These are phyloP conservation scores for Nepenthes alata DNA, from an alignment of 179 eudicot species.

Conservation along the genomic window DNA sequence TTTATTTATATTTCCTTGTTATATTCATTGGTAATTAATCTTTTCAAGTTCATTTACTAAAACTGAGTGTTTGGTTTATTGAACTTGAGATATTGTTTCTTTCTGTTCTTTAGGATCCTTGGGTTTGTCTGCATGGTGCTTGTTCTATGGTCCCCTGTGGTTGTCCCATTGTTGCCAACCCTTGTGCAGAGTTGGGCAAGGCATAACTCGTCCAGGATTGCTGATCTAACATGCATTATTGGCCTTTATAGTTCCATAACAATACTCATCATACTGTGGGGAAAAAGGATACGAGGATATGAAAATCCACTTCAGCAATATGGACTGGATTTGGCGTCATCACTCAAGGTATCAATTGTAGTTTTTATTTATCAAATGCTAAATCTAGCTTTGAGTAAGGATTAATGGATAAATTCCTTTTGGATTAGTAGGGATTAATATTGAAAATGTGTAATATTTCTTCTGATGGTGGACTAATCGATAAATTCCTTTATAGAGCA, in stretches of 20 bases:
- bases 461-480: too few species aligned
- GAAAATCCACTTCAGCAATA: conserved; percentile 68
- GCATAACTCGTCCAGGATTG: conserved; percentile 36
- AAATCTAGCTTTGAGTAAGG: neutral
- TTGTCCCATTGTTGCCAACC: conserved; percentile 74
- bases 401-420: too few species aligned
- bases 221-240: conserved; percentile 65
- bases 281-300: conserved; percentile 76
- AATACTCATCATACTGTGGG: conserved; percentile 71
- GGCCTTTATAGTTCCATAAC: conserved; percentile 68
- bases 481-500: too few species aligned
- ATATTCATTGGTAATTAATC: neutral
- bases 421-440: too few species aligned
- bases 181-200: conserved; percentile 64
- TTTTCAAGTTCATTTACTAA: neutral
- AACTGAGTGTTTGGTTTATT: neutral
- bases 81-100: neutral
- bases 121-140: conserved; percentile 78
- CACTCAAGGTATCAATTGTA: conserved; percentile 37
- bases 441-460: too few species aligned
- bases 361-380: neutral
- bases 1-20: too few species aligned
- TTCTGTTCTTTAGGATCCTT: conserved; percentile 41
- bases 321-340: conserved; percentile 60
- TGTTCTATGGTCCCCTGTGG: conserved; percentile 86